Base-by-base conservation (phyloP, 2,329 filamentous ascomycete species). In the Aspergillus amoenus region DNA sequence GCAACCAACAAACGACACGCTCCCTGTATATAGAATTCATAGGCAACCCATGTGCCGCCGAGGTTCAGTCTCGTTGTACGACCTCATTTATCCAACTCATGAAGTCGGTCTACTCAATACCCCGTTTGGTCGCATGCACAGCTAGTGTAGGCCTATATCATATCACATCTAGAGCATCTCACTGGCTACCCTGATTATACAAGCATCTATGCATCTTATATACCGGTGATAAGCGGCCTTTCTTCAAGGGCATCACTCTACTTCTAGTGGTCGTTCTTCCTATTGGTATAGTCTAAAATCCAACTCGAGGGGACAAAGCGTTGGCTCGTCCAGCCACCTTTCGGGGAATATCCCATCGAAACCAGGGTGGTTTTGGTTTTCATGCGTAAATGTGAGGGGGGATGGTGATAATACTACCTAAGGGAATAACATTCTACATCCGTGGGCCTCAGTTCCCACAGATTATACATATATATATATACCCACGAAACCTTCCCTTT, bases 31-130 rank as follows among this genome's bases (percentile, higher is more conserved):
- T 57, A 54, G 27, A 6, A 27, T 8, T 13, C 24, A 18, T 32
- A 32, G 12, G 24, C 18, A 7, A 13, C 27, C 21, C 55, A 57
- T 57, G 55, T 57, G 55, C 45, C 45, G 13, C 50, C 45, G 55
- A 57, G 55, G 44, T 32, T 30, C 24, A 30, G 17, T 5, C 44
- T 5, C 22, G 40, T n/a, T 57, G 55, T 57, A 50, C 55, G 43
- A 54, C 55, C 9, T 32, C 22, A n/a, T 37, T 43, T 24, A 37
- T 27, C 30, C 18, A 27, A 12, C 46, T 45, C 27, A n/a, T 43
- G 17, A 50, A 18, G 17, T 24, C 13, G 21, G n/a, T 22, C 21
- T 46, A 4, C 9, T n/a, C 15, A 13, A 13, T 39, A n/a, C 5
- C 12, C 30, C 9, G 17, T 43, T n/a, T 21, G 12, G 21, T 6